Evolutionary conservation across 805 yeast species (phyloP), one percentile per base, ranked within the genome.

Genomic region (Zygotorulaspora chibaensis): DNA sequence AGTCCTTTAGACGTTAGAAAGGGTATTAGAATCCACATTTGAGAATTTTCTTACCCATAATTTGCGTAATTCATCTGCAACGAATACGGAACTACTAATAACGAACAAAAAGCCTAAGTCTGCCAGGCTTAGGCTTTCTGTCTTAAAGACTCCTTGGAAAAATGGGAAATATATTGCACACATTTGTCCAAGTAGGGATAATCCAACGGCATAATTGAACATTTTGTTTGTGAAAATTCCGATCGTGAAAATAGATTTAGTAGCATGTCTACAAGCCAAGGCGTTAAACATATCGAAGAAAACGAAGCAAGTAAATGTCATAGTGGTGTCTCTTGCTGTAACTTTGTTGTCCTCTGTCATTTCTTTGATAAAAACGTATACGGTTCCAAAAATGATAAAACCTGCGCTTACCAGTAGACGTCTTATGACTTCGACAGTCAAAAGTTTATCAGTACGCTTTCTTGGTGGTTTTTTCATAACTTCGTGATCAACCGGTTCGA

Each of bases 401-500:
- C 69, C 53, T 0, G 97, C 95, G 15, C 95, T 80, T 63, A 83
- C 81, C 27, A 86, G 60, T 10, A 91, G 84, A 56, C 96, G 76
- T 56, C 73, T 79, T 47, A 90, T 69, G 23, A 91, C 83, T 8
- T 72, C 71, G 11, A 64, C 61, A 1, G 97, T 88, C 55, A 93
- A 70, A 46, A 93, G 93, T 59, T 83, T 83, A 51, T 91, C 98
- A 46, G 79, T 74, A 63, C 97, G 81, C 42, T 81, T 76, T 68
- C 99, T 81, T 43, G 99, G 99, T n/a, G 98, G 97, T 62, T 84
- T 86, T 52, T 77, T 80, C 97, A 91, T 90, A 31, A 91, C 96
- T 63, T 85, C 95, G 51, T 85, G 89, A 61, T 91, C 98, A 11
- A 91, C 98, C 1, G 96, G 95, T 68, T 91, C 99, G 27, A 93